Evolutionary conservation across 441 rosid genomes (phyloP).

Genomic region (Raphanus hybrid): DNA sequence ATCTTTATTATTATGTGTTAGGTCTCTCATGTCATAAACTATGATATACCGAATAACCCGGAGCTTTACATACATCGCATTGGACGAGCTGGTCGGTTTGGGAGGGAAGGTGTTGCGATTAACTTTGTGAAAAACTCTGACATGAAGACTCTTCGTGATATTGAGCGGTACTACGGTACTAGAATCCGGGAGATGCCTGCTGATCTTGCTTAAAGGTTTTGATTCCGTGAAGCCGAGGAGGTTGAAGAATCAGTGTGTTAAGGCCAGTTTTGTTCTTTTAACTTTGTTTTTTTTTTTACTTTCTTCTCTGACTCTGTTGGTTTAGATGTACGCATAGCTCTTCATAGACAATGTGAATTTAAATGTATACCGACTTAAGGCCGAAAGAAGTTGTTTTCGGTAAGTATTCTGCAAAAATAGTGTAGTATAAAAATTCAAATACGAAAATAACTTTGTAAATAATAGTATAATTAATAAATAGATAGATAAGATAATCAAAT

Average conservation of each 20-base stretch:
- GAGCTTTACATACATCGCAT: conserved; percentile 95
- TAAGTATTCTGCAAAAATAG: too few species aligned
- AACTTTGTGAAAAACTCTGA: conserved; percentile 89
- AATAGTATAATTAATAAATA: too few species aligned
- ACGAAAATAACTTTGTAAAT: too few species aligned
- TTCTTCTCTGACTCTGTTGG: too few species aligned
- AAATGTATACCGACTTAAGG: too few species aligned
- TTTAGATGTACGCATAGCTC: too few species aligned
- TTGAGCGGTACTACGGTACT: conserved; percentile 88
- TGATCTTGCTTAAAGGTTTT: conserved; percentile 58
- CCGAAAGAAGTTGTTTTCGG: too few species aligned
- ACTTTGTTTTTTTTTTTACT: not conserved
- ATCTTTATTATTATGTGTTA: conserved; percentile 13
- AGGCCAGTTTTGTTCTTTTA: conserved; percentile 10
- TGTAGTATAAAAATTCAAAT: too few species aligned
- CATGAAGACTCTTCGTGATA: conserved; percentile 85
- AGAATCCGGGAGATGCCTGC: conserved; percentile 96
- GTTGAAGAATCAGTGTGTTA: conserved; percentile 9
- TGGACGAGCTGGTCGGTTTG: conserved; percentile 98
- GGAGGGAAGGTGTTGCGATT: conserved; percentile 95
- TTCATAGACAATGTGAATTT: too few species aligned
- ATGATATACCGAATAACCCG: conserved; percentile 89
- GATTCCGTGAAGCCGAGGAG: conserved; percentile 18
- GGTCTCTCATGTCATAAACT: conserved; percentile 95
- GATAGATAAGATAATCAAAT: too few species aligned